Percentiles rank a stretch among this genome's conserved stretches.
These are phyloP conservation scores for Tetrapyrgos nigripes DNA, from an alignment of 1,284 basidiomycete species.

Conservation along the genomic window DNA sequence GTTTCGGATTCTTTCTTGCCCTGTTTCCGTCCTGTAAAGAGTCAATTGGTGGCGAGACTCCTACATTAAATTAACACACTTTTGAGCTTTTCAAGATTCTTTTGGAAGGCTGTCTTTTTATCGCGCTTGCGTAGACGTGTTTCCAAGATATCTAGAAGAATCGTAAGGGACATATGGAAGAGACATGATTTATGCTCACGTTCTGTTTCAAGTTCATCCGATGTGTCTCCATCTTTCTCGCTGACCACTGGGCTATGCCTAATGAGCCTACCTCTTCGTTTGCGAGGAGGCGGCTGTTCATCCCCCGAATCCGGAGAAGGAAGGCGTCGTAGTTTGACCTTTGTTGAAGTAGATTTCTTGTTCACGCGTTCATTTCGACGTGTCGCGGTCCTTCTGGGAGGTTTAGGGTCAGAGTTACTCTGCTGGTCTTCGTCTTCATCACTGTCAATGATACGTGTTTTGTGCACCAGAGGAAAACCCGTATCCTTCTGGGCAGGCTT, in stretches of 20 bases:
- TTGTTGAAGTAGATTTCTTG: slow-evolving; percentile 16
- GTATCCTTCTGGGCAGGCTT: slow-evolving; percentile 40
- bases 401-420: background rate
- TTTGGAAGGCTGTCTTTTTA: slow-evolving; percentile 65
- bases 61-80: slow-evolving; percentile 40
- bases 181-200: too few relatives aligned
- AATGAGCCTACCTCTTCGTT: slow-evolving; percentile 49
- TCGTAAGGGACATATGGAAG: slow-evolving; percentile 1
- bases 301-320: slow-evolving; percentile 11
- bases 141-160: slow-evolving; percentile 63
- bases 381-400: background rate
- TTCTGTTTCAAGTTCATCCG: slow-evolving; percentile 64
- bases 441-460: slow-evolving; percentile 27
- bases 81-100: slow-evolving; percentile 69
- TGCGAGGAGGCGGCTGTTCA: slow-evolving; percentile 31
- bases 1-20: slow-evolving; percentile 44
- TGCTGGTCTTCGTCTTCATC: slow-evolving; percentile 24
- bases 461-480: slow-evolving; percentile 33
- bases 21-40: slow-evolving; percentile 52
- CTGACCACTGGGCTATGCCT: slow-evolving; percentile 54
- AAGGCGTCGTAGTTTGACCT: background rate
- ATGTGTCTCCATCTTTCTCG: slow-evolving; percentile 53
- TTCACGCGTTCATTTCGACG: slow-evolving; percentile 18
- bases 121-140: slow-evolving; percentile 65
- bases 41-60: background rate